phyloP scores from a whole-genome alignment of 192 early-diverging fungal genomes.

The Coemansia sp. region DNA sequence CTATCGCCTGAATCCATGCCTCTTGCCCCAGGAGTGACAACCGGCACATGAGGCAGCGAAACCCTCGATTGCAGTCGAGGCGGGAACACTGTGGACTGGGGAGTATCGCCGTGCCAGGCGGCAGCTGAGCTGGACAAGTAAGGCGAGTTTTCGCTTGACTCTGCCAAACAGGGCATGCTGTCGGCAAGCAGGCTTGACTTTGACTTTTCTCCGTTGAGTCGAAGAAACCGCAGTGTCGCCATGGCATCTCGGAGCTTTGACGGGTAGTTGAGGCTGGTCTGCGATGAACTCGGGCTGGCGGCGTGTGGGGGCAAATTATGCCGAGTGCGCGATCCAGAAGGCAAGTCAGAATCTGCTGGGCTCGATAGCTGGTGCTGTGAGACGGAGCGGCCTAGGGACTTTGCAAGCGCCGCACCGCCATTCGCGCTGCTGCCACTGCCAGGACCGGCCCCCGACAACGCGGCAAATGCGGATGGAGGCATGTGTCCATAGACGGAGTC shows the following conservation, averaged over 20 bases:
- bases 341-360: slow-evolving; percentile 4
- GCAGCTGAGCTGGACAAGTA: background rate
- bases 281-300: slow-evolving; percentile 48
- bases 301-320: slow-evolving; percentile 16
- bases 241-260: slow-evolving; percentile 57
- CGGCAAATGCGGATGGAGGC: slow-evolving; percentile 22
- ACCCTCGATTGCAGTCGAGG: slow-evolving; percentile 36
- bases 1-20: slow-evolving; percentile 5
- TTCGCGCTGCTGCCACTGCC: slow-evolving; percentile 8
- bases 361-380: slow-evolving; percentile 48
- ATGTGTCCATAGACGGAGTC: slow-evolving; percentile 6
- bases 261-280: slow-evolving; percentile 49
- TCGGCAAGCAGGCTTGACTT: slow-evolving; percentile 26
- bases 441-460: slow-evolving; percentile 5
- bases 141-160: slow-evolving; percentile 28
- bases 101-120: slow-evolving; percentile 10
- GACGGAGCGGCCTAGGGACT: slow-evolving; percentile 40
- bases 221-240: slow-evolving; percentile 53
- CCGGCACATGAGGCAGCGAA: slow-evolving; percentile 32
- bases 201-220: slow-evolving; percentile 43
- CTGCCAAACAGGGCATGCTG: slow-evolving; percentile 49
- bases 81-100: slow-evolving; percentile 23
- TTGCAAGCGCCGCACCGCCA: slow-evolving; percentile 8
- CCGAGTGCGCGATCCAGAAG: slow-evolving; percentile 12
- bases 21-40: background rate